Conservation (phyloP, 2,329 filamentous ascomycete genomes). For the Ceratocystis smalleyi region DNA sequence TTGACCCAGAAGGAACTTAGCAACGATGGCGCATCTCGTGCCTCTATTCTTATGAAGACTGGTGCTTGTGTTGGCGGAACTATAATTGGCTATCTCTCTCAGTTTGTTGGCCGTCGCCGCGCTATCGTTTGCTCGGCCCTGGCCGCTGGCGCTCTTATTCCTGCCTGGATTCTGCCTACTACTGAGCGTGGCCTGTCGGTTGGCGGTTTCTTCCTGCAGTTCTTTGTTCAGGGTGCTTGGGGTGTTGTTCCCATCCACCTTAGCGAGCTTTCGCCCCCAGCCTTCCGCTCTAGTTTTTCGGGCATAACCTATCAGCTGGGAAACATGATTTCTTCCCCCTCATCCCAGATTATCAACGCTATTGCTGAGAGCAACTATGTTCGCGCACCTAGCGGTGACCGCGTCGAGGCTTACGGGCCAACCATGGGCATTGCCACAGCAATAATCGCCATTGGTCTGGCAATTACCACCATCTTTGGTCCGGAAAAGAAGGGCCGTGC, state of each 20-base stretch:
- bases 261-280: conserved; percentile 59
- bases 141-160: conserved; percentile 46
- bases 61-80: conserved; percentile 61
- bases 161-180: conserved; percentile 54
- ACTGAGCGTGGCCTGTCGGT: conserved; percentile 44
- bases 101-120: conserved; percentile 58
- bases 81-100: conserved; percentile 57
- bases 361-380: conserved; percentile 49
- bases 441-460: conserved; percentile 58
- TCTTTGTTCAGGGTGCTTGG: conserved; percentile 65
- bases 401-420: conserved; percentile 55
- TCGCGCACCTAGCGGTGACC: conserved; percentile 36
- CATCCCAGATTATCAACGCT: conserved; percentile 63
- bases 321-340: conserved; percentile 55
- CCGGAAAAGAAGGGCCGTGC: conserved; percentile 58
- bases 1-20: conserved; percentile 52
- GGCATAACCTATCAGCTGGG: conserved; percentile 64
- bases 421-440: conserved; percentile 63
- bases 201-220: conserved; percentile 61
- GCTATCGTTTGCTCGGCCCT: conserved; percentile 47
- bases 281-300: conserved; percentile 59
- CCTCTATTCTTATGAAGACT: conserved; percentile 66
- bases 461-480: conserved; percentile 50
- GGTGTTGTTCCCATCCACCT: conserved; percentile 62
- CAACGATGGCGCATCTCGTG: conserved; percentile 50